phyloP scores from a whole-genome alignment of 2,329 filamentous ascomycete species.

The Ophiostoma novo-ulmi region DNA sequence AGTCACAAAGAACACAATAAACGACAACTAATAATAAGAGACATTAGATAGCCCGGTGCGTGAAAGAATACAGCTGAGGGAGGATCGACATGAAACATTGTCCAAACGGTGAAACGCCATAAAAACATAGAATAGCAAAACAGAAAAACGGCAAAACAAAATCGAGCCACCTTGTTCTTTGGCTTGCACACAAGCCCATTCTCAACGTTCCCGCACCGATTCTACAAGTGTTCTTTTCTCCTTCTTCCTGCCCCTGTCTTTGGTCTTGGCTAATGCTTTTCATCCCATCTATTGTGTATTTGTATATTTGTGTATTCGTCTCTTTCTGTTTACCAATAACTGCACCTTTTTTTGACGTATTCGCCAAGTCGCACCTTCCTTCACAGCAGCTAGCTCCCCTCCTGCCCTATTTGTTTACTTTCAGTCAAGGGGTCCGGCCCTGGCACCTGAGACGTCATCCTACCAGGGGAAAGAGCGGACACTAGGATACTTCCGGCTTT shows the following conservation, averaged over 20 bases:
- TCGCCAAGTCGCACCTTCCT: slow-evolving; percentile 10
- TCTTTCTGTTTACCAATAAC: background rate
- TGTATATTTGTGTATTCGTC: background rate
- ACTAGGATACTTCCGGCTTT: slow-evolving; percentile 7
- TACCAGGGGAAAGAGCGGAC: slow-evolving; percentile 4
- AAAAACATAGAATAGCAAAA: background rate
- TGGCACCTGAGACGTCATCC: slow-evolving; percentile 14
- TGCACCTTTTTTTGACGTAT: background rate
- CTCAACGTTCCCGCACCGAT: background rate
- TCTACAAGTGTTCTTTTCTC: background rate
- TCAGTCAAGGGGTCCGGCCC: slow-evolving; percentile 3
- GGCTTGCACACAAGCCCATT: slow-evolving; percentile 13
- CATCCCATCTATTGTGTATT: background rate
- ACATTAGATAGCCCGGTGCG: background rate
- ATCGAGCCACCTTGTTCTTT: background rate
- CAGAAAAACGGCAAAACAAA: background rate
- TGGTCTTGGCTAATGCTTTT: background rate
- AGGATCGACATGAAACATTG: background rate
- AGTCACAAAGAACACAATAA: no score
- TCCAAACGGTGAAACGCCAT: background rate
- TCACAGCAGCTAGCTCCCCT: background rate
- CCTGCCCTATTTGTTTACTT: slow-evolving; percentile 12
- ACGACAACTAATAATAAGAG: no score
- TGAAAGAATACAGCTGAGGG: no score
- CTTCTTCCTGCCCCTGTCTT: background rate